Evolutionary conservation across 1,284 basidiomycete species (phyloP), one percentile per base, ranked within the genome.

Genomic region (Ceratobasidium sp.): DNA sequence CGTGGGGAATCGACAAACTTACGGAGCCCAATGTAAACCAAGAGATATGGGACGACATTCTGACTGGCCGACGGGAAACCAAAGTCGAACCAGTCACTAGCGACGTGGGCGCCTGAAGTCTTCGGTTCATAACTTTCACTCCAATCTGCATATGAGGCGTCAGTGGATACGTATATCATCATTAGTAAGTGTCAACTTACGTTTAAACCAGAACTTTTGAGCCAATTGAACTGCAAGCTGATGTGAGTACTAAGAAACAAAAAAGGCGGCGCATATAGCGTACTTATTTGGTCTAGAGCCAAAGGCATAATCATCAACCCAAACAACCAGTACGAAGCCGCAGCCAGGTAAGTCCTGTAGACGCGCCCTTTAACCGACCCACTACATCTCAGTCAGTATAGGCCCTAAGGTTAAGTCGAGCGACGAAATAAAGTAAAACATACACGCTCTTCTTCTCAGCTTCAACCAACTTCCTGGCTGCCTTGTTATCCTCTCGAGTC

Each of bases 151-250:
- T n/a, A 18, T 10, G 5, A 23, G 23, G 4, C 9, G 42, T 23
- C 23, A 23, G 15, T 26, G 12, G 44, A 23, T 66, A 46, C 46
- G 63, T 42, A n/a, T 42, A 12, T 66, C 15, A 33, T 18, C 6
- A 18, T 26, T 18, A 20, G 13, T 6, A 39, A 33, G 5, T 20
- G 4, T 15, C 33, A 9, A 26, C 71, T 53, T 44, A 78, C 77
- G 40, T 56, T 68, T 67, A 20, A 78, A 61, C 77, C 77, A 78
- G 44, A 78, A 64, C 28, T 78, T 78, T 49, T 78, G 72, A 9
- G 44, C 42, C n/a, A 75, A 20, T 42, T 78, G 68, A 20, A 70
- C 68, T 70, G 23, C 4, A 33, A 33, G 33, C 33, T 4, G 33
- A 33, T 4, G 33, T 33, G 33, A 33, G 33, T 33, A 33, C 33